phyloP scores from a whole-genome alignment of 2,329 filamentous ascomycete genomes.

The Byssothecium circinans region DNA sequence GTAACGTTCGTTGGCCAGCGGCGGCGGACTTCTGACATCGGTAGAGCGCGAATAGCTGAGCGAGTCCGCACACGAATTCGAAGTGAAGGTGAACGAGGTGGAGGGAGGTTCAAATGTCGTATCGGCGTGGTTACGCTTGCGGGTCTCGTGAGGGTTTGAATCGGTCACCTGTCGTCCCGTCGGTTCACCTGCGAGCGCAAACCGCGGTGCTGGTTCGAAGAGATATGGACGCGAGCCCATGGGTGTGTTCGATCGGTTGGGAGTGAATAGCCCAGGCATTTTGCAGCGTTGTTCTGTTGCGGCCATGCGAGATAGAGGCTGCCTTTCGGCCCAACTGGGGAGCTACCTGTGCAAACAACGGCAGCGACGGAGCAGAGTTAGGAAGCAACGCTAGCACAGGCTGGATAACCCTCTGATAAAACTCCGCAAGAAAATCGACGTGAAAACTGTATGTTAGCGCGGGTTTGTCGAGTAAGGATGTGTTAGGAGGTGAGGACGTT shows the following conservation, averaged over 20 bases:
- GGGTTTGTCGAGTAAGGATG: too few species aligned
- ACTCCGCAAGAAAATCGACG: neutral
- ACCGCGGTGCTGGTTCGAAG: slow-evolving; percentile 27
- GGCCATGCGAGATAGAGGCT: slow-evolving; percentile 20
- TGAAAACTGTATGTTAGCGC: too few species aligned
- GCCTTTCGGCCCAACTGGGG: neutral
- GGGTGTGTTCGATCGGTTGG: slow-evolving; percentile 18
- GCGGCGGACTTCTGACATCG: slow-evolving; percentile 43
- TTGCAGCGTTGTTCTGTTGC: slow-evolving; percentile 21
- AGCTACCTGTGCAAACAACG: neutral
- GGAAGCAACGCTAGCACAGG: neutral
- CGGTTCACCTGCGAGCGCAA: slow-evolving; percentile 28
- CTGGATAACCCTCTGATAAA: neutral
- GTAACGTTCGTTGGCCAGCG: slow-evolving; percentile 56
- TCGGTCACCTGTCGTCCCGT: slow-evolving; percentile 32
- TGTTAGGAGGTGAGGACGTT: neutral
- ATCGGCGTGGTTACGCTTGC: slow-evolving; percentile 32
- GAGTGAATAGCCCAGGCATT: slow-evolving; percentile 34
- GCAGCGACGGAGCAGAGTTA: neutral
- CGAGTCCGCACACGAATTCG: slow-evolving; percentile 24
- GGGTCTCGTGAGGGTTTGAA: slow-evolving; percentile 31
- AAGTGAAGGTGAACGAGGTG: slow-evolving; percentile 14
- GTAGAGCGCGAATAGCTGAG: slow-evolving; percentile 24
- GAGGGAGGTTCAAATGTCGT: slow-evolving; percentile 10
- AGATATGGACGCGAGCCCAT: slow-evolving; percentile 17